phyloP scores from a whole-genome alignment of 192 early-diverging fungal species.

The Pilaira anomala region DNA sequence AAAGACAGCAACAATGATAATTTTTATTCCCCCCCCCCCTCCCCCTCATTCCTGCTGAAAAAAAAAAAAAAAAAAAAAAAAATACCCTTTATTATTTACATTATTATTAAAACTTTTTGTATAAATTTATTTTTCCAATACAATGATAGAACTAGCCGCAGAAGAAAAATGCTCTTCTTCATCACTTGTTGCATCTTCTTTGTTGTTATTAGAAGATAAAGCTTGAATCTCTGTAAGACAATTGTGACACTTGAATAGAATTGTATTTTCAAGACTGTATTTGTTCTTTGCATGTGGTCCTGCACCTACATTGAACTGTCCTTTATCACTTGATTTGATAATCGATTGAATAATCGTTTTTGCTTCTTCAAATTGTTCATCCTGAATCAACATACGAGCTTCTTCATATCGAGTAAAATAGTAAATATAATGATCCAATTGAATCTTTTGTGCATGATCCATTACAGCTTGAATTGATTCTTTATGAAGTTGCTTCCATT shows the following conservation, averaged over 20 bases:
- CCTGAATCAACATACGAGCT: constrained; percentile 51
- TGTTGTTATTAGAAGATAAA: neutral
- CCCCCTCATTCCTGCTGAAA: no score
- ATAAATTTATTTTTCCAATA: no score
- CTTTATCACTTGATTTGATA: constrained; percentile 38
- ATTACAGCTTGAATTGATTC: constrained; percentile 47
- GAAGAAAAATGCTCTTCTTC: no score
- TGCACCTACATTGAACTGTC: constrained; percentile 23
- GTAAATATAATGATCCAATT: constrained; percentile 62
- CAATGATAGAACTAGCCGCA: no score
- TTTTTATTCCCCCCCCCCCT: no score
- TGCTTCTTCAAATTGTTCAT: constrained; percentile 40
- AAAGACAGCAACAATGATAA: neutral
- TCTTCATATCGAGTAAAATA: constrained; percentile 56
- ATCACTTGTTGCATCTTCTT: neutral
- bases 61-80: no score
- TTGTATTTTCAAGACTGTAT: constrained; percentile 63
- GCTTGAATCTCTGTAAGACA: constrained; percentile 34
- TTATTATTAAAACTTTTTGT: no score
- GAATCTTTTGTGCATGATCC: constrained; percentile 52
- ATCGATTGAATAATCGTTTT: constrained; percentile 48
- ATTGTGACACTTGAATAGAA: constrained; percentile 60
- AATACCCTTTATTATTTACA: no score
- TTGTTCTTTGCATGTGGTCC: constrained; percentile 54
- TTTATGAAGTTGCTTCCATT: constrained; percentile 14